phyloP scores from a whole-genome alignment of 2,329 filamentous ascomycete species.

The Byssothecium circinans region DNA sequence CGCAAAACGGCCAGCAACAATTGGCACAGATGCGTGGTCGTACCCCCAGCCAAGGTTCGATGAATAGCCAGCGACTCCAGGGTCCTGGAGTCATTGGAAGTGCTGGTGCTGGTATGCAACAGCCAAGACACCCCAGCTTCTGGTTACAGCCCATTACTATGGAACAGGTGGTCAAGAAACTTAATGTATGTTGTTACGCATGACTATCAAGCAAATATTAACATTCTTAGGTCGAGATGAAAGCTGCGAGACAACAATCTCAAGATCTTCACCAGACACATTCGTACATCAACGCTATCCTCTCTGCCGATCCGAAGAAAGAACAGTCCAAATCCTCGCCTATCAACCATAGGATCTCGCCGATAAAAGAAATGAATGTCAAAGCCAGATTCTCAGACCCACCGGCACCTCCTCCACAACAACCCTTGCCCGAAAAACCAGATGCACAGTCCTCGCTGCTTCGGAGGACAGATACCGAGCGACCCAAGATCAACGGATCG shows the following conservation, averaged over 20 bases:
- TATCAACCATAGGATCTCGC: constrained; percentile 46
- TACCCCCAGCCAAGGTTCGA: constrained; percentile 56
- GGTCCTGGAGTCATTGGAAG: constrained; percentile 56
- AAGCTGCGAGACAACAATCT: constrained; percentile 82
- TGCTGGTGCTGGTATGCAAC: constrained; percentile 62
- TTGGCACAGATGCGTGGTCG: constrained; percentile 68
- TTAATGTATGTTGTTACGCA: constrained; percentile 65
- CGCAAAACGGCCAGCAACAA: constrained; percentile 67
- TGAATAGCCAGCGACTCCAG: constrained; percentile 65
- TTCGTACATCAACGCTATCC: constrained; percentile 75
- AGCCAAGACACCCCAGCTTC: constrained; percentile 76
- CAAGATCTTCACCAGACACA: constrained; percentile 82
- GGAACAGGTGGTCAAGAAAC: constrained; percentile 87
- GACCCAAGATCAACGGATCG: constrained; percentile 63
- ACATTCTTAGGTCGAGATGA: constrained; percentile 75
- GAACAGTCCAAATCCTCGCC: constrained; percentile 52
- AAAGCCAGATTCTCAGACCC: constrained; percentile 90
- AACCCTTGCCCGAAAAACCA: constrained; percentile 90
- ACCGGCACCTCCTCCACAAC: constrained; percentile 88
- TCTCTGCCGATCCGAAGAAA: constrained; percentile 69
- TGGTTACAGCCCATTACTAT: constrained; percentile 89
- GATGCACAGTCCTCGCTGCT: constrained; percentile 65
- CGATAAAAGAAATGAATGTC: constrained; percentile 62
- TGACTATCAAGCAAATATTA: constrained; percentile 18
- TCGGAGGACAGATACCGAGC: constrained; percentile 75